Evolutionary conservation across 352 stramenopile species (phyloP), one percentile per base, ranked within the genome.

Genomic region (Phytopythium montanum): DNA sequence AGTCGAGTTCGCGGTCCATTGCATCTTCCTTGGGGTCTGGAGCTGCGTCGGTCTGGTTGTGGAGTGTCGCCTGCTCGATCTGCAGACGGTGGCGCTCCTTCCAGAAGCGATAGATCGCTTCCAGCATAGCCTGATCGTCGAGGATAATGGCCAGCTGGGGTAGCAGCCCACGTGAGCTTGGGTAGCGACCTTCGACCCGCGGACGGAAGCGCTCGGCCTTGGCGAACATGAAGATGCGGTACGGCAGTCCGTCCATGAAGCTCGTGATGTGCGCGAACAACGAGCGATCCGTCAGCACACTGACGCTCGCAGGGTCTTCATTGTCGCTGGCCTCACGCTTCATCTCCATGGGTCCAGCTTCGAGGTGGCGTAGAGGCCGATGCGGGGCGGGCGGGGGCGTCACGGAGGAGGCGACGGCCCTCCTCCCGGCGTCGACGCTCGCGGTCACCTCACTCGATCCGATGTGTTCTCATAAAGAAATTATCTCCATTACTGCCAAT

Each of bases 241-340:
- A 50, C n/a, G 68, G 68, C n/a, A 68, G 55, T 1, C 68, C 68
- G 13, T 72, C 60, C 64, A 72, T 69, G 38, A 75, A 75, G 21
- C 60, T 66, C 16, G 54, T 50, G 9, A 75, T 54, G 28, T 62
- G 64, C 25, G 18, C 19, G 10, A 71, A 66, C 28, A 75, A 49
- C 38, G 51, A 5, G 19, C 52, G 56, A 29, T 55, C 67, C 53
- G 64, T 69, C 23, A 75, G 57, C 33, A 74, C 67, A 12, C 59
- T 59, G 59, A 68, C 48, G 51, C 31, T 56, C 51, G 51, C 51
- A 18, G 48, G 48, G 51, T 56, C 51, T 9, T n/a, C 51, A 34
- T 46, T 33, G 48, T 38, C 48, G 48, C n/a, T n/a, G n/a, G n/a
- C 48, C 48, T 54, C 48, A 7, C 25, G 46, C 46, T 18, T 41